Evolutionary conservation across 1,284 basidiomycete species (phyloP).

Genomic region (Cutaneotrichosporon sp.): DNA sequence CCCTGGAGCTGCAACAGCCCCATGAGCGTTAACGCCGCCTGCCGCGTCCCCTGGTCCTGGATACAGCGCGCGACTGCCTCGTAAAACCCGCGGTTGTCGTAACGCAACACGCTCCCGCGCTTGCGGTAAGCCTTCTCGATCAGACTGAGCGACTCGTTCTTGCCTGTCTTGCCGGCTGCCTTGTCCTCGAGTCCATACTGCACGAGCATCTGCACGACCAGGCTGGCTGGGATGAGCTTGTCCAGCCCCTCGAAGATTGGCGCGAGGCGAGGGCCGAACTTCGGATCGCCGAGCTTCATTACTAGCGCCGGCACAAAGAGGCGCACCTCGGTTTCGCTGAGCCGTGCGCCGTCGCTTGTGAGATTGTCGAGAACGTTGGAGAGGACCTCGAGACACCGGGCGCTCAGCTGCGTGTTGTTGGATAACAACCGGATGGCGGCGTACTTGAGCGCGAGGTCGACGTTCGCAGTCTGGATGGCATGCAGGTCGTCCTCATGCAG

Average conservation of each 20-base stretch:
- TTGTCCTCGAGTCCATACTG: slow-evolving; percentile 61
- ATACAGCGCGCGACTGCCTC: slow-evolving; percentile 62
- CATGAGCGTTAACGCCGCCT: slow-evolving; percentile 50
- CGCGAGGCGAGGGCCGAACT: slow-evolving; percentile 54
- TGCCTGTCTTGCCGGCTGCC: slow-evolving; percentile 47
- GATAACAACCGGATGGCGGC: slow-evolving; percentile 86
- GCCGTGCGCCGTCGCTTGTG: slow-evolving; percentile 69
- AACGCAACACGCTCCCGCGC: slow-evolving; percentile 45
- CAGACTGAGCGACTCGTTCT: slow-evolving; percentile 46
- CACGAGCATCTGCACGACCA: slow-evolving; percentile 76
- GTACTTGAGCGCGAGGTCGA: slow-evolving; percentile 92
- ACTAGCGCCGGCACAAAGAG: slow-evolving; percentile 89
- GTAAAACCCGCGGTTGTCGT: slow-evolving; percentile 46
- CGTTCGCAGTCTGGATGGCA: slow-evolving; percentile 78
- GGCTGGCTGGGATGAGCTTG: slow-evolving; percentile 51
- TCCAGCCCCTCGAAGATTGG: slow-evolving; percentile 56
- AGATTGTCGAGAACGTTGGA: slow-evolving; percentile 74
- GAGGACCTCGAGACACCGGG: slow-evolving; percentile 85
- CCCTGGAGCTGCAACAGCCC: slow-evolving; percentile 50
- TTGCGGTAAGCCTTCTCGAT: slow-evolving; percentile 50
- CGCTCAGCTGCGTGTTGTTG: slow-evolving; percentile 86
- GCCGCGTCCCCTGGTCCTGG: slow-evolving; percentile 47
- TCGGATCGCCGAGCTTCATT: slow-evolving; percentile 66
- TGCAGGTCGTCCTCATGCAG: slow-evolving; percentile 61
- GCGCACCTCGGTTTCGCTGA: slow-evolving; percentile 82